Evolutionary conservation across 768 basidiomycete species (phyloP), one percentile per base, ranked within the genome.

Genomic region (Lactifluus echinatus): DNA sequence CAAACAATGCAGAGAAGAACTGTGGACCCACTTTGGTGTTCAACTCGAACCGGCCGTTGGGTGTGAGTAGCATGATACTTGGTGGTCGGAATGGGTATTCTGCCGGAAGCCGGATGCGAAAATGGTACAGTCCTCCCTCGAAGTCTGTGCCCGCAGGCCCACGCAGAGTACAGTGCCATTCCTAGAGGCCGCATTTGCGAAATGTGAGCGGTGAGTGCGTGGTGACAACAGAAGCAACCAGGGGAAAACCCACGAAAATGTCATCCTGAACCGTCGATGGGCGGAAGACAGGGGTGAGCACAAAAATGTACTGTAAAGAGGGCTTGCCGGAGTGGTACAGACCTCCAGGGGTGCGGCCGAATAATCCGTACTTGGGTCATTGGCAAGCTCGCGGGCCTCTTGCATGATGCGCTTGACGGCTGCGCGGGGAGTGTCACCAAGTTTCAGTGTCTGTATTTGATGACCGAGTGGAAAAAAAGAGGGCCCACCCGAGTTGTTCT

Each of bases 91-190:
- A 96, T 31, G 95, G 95, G 70, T 98, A 97, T 74, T 93, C 90
- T 52, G 93, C 85, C 12, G 94, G 93, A 8, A 96, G 75, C 26
- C 90, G 72, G 66, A 95, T 87, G 55, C 93, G 84, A 69, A 96
- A 87, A 72, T 97, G 95, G 73, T 98, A 98, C n/a, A 96, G 73
- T 44, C 94, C 95, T 52, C 90, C 92, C 70, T 92, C 89, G 60
- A 87, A 98, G 68, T 97, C 93, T 36, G 92, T 93, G 15, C 84
- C 90, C 14, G 79, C 67, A 1, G 93, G 82, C 2, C 94, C 95
- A 59, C 92, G 84, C 53, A 98, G 77, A n/a, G 95, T 97, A 68
- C 93, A 96, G 68, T 97, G 94, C 95, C 95, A 98, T 77, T 94
- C 82, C 76, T 85, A 71, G 11, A 64, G 63, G 56, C 68, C 66